Evolutionary conservation across 2,329 filamentous ascomycete species (phyloP).

Genomic region (Pyricularia grisea): DNA sequence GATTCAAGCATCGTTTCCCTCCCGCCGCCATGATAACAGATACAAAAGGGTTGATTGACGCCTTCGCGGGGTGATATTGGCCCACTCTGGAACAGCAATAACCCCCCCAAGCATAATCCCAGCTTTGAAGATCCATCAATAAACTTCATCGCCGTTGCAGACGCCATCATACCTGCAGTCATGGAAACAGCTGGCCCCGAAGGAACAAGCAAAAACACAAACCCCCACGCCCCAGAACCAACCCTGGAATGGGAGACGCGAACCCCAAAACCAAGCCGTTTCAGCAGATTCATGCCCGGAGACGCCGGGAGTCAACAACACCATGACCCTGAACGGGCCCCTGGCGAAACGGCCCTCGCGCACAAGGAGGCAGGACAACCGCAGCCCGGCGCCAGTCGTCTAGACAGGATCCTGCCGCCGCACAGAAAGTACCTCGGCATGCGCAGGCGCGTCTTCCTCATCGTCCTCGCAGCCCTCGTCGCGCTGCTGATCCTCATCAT

Average conservation of each 20-base stretch:
- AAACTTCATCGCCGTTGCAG: not conserved
- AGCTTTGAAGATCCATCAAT: not conserved
- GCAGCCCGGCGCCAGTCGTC: not conserved
- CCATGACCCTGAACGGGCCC: not conserved
- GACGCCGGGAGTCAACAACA: not conserved
- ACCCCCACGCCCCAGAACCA: not conserved
- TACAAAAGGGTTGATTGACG: not conserved
- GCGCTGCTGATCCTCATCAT: constrained; percentile 1
- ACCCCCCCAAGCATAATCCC: too few relatives aligned
- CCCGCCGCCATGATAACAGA: not conserved
- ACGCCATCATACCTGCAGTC: not conserved
- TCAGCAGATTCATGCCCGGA: not conserved
- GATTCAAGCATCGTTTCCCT: not conserved
- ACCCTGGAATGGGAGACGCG: constrained; percentile 1
- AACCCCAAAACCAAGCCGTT: not conserved
- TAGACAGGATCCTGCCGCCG: constrained; percentile 4
- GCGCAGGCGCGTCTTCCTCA: constrained; percentile 4
- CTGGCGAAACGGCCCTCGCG: not conserved
- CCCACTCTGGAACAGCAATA: not conserved
- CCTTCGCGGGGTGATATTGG: not conserved
- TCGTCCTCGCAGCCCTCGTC: not conserved
- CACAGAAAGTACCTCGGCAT: constrained; percentile 1
- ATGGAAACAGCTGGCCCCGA: not conserved
- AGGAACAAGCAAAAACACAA: not conserved
- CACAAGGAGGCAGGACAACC: not conserved